A percentile compares a stretch with the other conserved stretches of the same genome.
phyloP scores from a whole-genome alignment of 176 grass and related monocot species.

The Melocanna baccifera region DNA sequence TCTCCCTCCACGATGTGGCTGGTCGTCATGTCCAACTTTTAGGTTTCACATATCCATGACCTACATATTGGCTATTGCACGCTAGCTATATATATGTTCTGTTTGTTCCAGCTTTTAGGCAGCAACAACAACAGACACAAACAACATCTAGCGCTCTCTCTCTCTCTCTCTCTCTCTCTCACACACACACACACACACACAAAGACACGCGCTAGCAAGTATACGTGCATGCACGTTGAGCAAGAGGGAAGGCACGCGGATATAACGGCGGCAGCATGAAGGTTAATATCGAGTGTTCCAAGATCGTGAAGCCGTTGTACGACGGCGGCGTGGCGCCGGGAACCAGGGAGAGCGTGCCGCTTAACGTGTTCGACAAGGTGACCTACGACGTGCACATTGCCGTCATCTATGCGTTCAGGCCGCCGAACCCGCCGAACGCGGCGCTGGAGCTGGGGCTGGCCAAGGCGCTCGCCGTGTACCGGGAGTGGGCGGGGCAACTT shows the following conservation, averaged over 20 bases:
- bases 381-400: conserved; percentile 61
- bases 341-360: conserved; percentile 20
- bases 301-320: conserved; percentile 45
- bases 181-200: background rate
- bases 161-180: too few relatives aligned
- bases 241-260: background rate
- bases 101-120: background rate
- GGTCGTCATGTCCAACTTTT: background rate
- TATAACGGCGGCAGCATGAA: conserved; percentile 24
- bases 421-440: conserved; percentile 50
- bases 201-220: background rate
- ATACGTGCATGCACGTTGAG: background rate
- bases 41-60: background rate
- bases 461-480: conserved; percentile 40
- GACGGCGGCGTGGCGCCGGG: conserved; percentile 1
- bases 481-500: conserved; percentile 53
- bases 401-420: conserved; percentile 68
- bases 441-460: conserved; percentile 43
- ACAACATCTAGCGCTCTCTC: background rate
- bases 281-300: conserved; percentile 46
- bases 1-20: background rate
- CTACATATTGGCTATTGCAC: background rate
- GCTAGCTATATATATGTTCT: background rate
- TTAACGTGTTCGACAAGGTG: conserved; percentile 63
- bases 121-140: background rate